phyloP scores from a whole-genome alignment of 192 early-diverging fungal species.

The Pilaira anomala region DNA sequence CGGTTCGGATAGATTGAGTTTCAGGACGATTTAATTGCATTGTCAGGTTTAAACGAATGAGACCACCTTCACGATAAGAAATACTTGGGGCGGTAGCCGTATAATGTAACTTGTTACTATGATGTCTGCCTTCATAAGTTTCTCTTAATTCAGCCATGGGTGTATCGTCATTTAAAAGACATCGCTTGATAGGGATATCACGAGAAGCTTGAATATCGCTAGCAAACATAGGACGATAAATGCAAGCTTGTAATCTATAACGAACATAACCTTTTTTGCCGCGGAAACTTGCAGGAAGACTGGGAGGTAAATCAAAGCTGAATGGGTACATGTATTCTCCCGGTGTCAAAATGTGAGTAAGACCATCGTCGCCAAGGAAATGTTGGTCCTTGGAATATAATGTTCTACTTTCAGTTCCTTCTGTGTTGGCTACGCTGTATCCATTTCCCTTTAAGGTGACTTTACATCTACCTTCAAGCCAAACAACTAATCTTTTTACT shows the following conservation, averaged over 20 bases:
- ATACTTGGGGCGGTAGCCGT: slow-evolving; percentile 34
- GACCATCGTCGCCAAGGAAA: slow-evolving; percentile 28
- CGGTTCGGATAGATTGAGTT: slow-evolving; percentile 5
- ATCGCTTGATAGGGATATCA: slow-evolving; percentile 44
- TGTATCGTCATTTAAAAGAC: slow-evolving; percentile 33
- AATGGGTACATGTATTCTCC: slow-evolving; percentile 29
- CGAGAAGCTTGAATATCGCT: slow-evolving; percentile 38
- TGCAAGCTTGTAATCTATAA: slow-evolving; percentile 37
- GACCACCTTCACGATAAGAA: slow-evolving; percentile 37
- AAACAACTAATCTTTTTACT: slow-evolving; percentile 24
- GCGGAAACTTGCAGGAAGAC: slow-evolving; percentile 41
- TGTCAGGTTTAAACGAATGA: slow-evolving; percentile 30
- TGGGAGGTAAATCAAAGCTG: slow-evolving; percentile 25
- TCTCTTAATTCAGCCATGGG: neutral
- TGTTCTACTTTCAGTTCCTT: slow-evolving; percentile 23
- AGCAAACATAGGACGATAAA: slow-evolving; percentile 42
- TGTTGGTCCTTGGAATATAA: slow-evolving; percentile 17
- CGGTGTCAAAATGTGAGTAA: slow-evolving; percentile 18
- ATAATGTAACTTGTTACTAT: slow-evolving; percentile 18
- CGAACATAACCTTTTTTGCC: slow-evolving; percentile 47
- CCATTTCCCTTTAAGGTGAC: slow-evolving; percentile 15
- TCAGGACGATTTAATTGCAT: slow-evolving; percentile 26
- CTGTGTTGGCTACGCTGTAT: slow-evolving; percentile 7
- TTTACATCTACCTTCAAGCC: slow-evolving; percentile 29
- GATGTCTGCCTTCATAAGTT: slow-evolving; percentile 18